A percentile compares a stretch with the other conserved stretches of the same genome.
phyloP scores from a whole-genome alignment of 768 basidiomycete genomes.

The Rhodotorula toruloides region DNA sequence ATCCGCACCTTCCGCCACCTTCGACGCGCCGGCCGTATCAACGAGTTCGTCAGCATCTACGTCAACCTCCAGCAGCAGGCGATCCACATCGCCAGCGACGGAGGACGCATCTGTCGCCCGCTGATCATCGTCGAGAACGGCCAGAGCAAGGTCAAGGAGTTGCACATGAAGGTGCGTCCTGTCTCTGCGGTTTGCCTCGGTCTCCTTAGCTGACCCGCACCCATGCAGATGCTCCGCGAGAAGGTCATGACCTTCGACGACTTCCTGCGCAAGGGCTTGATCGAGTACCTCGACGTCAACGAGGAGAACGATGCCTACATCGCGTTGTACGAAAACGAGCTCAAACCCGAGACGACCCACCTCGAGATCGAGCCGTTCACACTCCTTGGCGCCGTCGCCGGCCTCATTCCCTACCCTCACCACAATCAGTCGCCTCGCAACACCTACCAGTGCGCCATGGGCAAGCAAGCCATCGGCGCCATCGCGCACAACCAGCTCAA shows the following conservation, averaged over 20 bases:
- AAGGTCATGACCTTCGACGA: conserved; percentile 80
- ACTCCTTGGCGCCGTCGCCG: conserved; percentile 91
- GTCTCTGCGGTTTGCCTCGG: not conserved
- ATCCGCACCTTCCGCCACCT: conserved; percentile 86
- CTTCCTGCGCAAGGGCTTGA: conserved; percentile 82
- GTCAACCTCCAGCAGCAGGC: conserved; percentile 91
- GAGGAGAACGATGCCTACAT: conserved; percentile 98
- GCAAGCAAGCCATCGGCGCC: conserved; percentile 98
- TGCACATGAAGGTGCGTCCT: conserved; percentile 66
- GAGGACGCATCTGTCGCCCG: conserved; percentile 94
- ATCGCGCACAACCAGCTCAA: conserved; percentile 97
- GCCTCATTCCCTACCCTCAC: conserved; percentile 97
- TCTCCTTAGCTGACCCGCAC: too few species aligned
- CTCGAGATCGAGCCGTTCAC: conserved; percentile 99
- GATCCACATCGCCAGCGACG: conserved; percentile 94
- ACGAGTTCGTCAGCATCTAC: conserved; percentile 94
- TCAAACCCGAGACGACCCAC: conserved; percentile 75
- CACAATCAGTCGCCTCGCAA: conserved; percentile 99
- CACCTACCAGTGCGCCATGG: conserved; percentile 99
- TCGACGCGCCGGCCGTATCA: conserved; percentile 81
- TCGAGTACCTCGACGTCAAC: conserved; percentile 97
- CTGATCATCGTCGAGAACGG: conserved; percentile 91
- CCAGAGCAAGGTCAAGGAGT: conserved; percentile 65
- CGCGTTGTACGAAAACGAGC: conserved; percentile 84
- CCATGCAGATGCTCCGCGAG: conserved; percentile 66